A percentile compares a stretch with the other conserved stretches of the same genome.
phyloP scores from a whole-genome alignment of 2,329 filamentous ascomycete genomes.

The Colletotrichum sp. region DNA sequence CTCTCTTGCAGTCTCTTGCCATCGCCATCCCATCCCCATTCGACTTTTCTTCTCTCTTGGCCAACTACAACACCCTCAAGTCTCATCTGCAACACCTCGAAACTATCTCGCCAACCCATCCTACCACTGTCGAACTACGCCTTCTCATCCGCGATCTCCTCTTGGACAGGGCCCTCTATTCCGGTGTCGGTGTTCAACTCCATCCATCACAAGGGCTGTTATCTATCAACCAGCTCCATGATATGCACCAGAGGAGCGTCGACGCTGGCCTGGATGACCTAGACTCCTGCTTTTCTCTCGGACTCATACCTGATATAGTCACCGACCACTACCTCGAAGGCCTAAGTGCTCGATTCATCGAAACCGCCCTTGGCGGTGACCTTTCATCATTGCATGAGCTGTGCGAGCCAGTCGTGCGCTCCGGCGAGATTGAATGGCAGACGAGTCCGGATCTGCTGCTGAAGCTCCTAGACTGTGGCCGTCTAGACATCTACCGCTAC shows the following conservation, averaged over 20 bases:
- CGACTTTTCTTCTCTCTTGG: conserved; percentile 26
- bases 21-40: conserved; percentile 35
- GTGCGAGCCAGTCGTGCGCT: conserved; percentile 31
- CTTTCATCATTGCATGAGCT: conserved; percentile 27
- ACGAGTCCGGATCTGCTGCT: conserved; percentile 26
- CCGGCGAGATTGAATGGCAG: conserved; percentile 28
- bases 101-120: conserved; percentile 2
- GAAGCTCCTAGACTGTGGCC: conserved; percentile 27
- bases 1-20: conserved; percentile 44
- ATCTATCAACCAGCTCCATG: conserved; percentile 27
- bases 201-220: conserved; percentile 20
- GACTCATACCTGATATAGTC: conserved; percentile 24
- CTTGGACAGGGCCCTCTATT: conserved; percentile 29
- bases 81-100: conserved; percentile 18
- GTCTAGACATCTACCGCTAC: conserved; percentile 30
- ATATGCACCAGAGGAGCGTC: conserved; percentile 30
- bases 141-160: conserved; percentile 30
- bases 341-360: no score
- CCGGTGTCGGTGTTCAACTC: conserved; percentile 27
- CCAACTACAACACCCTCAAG: conserved; percentile 28
- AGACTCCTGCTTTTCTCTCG: conserved; percentile 30
- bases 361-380: conserved; percentile 27
- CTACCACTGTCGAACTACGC: conserved; percentile 27
- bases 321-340: conserved; percentile 21
- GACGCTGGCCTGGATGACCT: conserved; percentile 30